A percentile compares a stretch with the other conserved stretches of the same genome.
Conservation (phyloP, 768 basidiomycete species). For the Lactifluus pinguis region DNA sequence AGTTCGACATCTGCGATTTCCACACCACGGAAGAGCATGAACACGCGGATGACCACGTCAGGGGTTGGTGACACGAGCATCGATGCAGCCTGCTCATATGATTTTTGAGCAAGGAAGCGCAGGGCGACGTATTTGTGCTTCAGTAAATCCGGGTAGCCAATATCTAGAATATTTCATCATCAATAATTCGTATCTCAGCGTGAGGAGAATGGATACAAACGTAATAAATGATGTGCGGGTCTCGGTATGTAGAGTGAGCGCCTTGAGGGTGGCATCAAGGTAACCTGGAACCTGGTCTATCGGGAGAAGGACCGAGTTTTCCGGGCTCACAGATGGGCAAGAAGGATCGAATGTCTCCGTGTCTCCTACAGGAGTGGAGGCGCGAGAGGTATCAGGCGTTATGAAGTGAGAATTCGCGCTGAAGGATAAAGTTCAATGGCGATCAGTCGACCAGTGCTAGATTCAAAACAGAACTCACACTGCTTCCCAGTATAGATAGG, state of each 20-base stretch:
- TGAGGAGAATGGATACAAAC: too few species aligned
- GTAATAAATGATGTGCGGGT: too few species aligned
- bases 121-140: constrained; percentile 34
- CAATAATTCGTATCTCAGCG: too few species aligned
- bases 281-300: constrained; percentile 27
- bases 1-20: constrained; percentile 13
- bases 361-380: background rate
- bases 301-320: constrained; percentile 22
- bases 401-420: background rate
- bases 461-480: background rate
- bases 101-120: constrained; percentile 36
- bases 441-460: background rate
- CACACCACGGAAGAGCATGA: constrained; percentile 39
- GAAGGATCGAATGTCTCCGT: constrained; percentile 6
- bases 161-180: constrained; percentile 18
- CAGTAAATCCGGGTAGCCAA: constrained; percentile 36
- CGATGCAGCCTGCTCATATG: constrained; percentile 34
- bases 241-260: constrained; percentile 11
- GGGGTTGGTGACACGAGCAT: constrained; percentile 32
- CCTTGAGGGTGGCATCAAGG: constrained; percentile 27
- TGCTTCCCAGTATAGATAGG: constrained; percentile 12
- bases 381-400: background rate
- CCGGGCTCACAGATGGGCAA: background rate
- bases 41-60: constrained; percentile 36
- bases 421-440: background rate